phyloP scores from a whole-genome alignment of 108 stramenopile genomes.

The Epithemia pelagica region DNA sequence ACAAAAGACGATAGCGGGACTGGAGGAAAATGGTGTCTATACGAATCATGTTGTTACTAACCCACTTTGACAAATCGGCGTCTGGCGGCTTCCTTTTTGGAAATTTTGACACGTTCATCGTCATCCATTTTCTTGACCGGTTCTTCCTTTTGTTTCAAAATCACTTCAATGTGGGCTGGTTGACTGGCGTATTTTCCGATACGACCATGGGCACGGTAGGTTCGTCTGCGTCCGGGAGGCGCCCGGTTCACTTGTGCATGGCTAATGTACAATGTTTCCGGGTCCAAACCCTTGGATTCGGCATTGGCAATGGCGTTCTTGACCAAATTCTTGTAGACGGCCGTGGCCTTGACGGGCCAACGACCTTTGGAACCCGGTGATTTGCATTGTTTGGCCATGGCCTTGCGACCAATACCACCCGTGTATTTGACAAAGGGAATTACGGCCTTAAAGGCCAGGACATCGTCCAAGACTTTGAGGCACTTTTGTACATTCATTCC shows the following conservation, averaged over 20 bases:
- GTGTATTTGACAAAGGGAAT: constrained; percentile 96
- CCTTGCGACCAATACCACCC: constrained; percentile 96
- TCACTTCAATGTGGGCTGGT: constrained; percentile 98
- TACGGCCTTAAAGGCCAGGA: constrained; percentile 90
- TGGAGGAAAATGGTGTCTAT: no score
- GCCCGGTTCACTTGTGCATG: constrained; percentile 97
- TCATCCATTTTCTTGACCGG: constrained; percentile 72
- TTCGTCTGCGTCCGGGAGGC: constrained; percentile 94
- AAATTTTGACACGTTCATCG: constrained; percentile 65
- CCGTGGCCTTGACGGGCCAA: constrained; percentile 98
- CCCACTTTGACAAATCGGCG: constrained; percentile 82
- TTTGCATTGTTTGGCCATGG: constrained; percentile 87
- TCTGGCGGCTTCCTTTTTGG: constrained; percentile 75
- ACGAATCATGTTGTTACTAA: no score
- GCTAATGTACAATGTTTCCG: constrained; percentile 77
- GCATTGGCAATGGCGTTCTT: constrained; percentile 97
- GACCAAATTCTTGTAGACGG: constrained; percentile 91
- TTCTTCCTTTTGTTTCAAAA: constrained; percentile 79
- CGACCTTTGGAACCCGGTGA: constrained; percentile 92
- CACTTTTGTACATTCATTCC: constrained; percentile 91
- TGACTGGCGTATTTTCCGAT: constrained; percentile 97
- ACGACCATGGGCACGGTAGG: constrained; percentile 99
- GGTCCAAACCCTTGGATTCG: constrained; percentile 91
- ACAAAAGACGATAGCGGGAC: no score
- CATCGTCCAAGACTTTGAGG: constrained; percentile 86